Conservation (phyloP, 495 filamentous ascomycete species). For the Parmelia sp. region DNA sequence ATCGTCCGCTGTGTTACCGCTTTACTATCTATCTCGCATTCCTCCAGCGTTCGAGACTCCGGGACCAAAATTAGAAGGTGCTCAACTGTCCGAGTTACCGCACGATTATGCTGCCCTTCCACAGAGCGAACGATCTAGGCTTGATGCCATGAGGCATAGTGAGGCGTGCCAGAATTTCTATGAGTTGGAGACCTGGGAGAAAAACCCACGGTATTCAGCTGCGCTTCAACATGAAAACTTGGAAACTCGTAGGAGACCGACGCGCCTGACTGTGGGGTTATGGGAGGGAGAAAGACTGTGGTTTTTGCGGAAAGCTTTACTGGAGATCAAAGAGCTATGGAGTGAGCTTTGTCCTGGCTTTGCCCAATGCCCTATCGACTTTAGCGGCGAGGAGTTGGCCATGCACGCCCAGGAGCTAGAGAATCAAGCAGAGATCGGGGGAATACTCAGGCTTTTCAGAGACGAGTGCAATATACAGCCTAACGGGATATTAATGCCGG, state of each 20-base stretch:
- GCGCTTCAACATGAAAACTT: neutral
- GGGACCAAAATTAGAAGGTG: neutral
- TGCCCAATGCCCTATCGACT: neutral
- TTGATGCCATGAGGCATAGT: neutral
- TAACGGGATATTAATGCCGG: too few relatives aligned
- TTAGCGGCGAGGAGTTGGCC: neutral
- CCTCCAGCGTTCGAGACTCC: neutral
- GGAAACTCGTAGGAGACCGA: neutral
- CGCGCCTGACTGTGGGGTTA: neutral
- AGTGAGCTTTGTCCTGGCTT: neutral
- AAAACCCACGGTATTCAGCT: neutral
- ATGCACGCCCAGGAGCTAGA: neutral
- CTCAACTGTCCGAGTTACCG: neutral
- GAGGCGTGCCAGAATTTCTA: neutral
- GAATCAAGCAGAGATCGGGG: too few relatives aligned
- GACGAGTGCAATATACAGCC: too few relatives aligned
- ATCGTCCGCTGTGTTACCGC: neutral
- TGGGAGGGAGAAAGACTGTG: neutral
- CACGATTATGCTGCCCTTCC: neutral
- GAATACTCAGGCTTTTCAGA: too few relatives aligned
- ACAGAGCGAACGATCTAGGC: neutral
- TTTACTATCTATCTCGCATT: neutral
- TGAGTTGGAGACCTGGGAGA: neutral
- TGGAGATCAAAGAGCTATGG: neutral
- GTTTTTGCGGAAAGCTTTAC: neutral